Evolutionary conservation across 768 basidiomycete genomes (phyloP).

Genomic region (Boletus insuetus): DNA sequence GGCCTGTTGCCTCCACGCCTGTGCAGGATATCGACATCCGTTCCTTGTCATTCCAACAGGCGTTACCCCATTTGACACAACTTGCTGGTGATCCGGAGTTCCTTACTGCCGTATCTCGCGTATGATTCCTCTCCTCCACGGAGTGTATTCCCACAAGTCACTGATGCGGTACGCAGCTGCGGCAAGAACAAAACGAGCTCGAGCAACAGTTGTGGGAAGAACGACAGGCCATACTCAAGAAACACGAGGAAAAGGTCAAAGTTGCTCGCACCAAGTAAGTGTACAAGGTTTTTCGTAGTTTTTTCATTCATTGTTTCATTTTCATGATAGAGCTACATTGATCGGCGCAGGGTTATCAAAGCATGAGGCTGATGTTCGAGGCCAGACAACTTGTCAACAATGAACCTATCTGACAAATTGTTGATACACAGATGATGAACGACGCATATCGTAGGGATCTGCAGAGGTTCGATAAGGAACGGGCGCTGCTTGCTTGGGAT

Average conservation of each 20-base stretch:
- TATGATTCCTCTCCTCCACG: conserved; percentile 29
- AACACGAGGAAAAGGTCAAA: conserved; percentile 71
- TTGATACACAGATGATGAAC: conserved; percentile 54
- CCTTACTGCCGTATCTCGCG: conserved; percentile 49
- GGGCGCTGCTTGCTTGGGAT: conserved; percentile 74
- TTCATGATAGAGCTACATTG: conserved; percentile 54
- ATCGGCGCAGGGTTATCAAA: conserved; percentile 64
- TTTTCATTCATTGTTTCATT: conserved; percentile 1
- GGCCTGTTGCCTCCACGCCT: conserved; percentile 3
- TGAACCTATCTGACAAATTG: conserved; percentile 11
- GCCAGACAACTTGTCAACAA: conserved; percentile 4
- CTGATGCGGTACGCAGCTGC: conserved; percentile 47
- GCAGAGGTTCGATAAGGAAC: conserved; percentile 63
- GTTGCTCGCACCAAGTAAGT: conserved; percentile 64
- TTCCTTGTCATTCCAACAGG: conserved; percentile 62
- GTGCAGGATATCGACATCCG: conserved; percentile 46
- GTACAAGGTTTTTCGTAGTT: background rate
- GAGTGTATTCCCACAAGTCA: background rate
- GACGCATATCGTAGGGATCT: conserved; percentile 65
- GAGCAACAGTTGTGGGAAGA: conserved; percentile 71
- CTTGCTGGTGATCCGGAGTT: conserved; percentile 56
- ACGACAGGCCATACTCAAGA: conserved; percentile 55
- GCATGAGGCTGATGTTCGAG: conserved; percentile 50
- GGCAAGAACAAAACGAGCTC: conserved; percentile 64
- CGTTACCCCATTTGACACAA: conserved; percentile 61